Conservation (phyloP, 2,329 filamentous ascomycete genomes). For the Talaromyces sp. region DNA sequence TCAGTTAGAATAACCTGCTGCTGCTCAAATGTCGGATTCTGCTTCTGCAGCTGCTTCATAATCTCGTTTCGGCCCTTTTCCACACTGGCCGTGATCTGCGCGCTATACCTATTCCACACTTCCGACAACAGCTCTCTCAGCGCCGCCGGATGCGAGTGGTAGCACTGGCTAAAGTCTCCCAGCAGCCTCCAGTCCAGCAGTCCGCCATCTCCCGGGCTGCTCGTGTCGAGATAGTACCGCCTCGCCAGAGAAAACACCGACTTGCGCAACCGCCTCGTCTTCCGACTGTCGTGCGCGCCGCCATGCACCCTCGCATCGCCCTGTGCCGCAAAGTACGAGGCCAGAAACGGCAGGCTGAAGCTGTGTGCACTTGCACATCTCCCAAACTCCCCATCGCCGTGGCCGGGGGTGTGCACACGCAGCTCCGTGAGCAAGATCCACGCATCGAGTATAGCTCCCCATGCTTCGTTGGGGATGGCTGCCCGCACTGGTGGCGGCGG, state of each 20-base stretch:
- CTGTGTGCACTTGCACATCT: constrained; percentile 49
- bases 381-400: constrained; percentile 44
- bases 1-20: constrained; percentile 16
- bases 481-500: constrained; percentile 63
- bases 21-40: background rate
- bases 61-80: constrained; percentile 30
- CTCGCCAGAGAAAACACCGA: constrained; percentile 59
- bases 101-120: constrained; percentile 36
- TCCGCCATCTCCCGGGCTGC: constrained; percentile 33
- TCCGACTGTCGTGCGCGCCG: constrained; percentile 23
- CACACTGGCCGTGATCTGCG: constrained; percentile 27
- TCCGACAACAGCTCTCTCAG: constrained; percentile 48
- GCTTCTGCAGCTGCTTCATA: constrained; percentile 23
- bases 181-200: constrained; percentile 64
- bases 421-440: constrained; percentile 66
- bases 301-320: constrained; percentile 24
- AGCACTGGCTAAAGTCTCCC: constrained; percentile 60
- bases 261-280: constrained; percentile 49
- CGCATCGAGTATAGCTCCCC: constrained; percentile 69
- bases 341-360: constrained; percentile 58
- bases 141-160: constrained; percentile 57
- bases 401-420: constrained; percentile 54
- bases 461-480: constrained; percentile 63
- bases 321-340: constrained; percentile 52
- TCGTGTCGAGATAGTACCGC: constrained; percentile 46